Percentiles rank a stretch among this genome's conserved stretches.
phyloP scores from a whole-genome alignment of 2,329 filamentous ascomycete species.

The Fusarium compactum region DNA sequence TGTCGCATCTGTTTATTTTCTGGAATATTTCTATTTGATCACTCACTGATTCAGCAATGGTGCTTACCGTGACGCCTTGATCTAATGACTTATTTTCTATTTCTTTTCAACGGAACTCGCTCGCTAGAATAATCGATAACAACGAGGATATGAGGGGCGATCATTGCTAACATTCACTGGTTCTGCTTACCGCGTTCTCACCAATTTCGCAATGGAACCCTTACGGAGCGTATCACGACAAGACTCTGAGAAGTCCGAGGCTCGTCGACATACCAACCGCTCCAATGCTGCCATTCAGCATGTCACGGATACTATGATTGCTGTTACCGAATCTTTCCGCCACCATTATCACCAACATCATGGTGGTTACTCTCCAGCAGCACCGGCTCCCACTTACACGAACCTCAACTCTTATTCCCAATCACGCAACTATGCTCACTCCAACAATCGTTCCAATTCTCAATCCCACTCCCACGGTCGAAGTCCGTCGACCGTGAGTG shows the following conservation, averaged over 20 bases:
- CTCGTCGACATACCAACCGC: slow-evolving; percentile 30
- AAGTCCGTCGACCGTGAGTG: slow-evolving; percentile 40
- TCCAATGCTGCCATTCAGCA: slow-evolving; percentile 36
- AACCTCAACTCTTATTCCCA: slow-evolving; percentile 15
- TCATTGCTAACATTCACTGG: slow-evolving; percentile 17
- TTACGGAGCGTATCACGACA: slow-evolving; percentile 28
- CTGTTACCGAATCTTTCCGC: slow-evolving; percentile 45
- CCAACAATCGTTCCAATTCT: slow-evolving; percentile 8
- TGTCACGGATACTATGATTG: slow-evolving; percentile 44
- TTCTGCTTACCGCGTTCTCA: slow-evolving; percentile 27
- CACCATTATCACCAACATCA: slow-evolving; percentile 41
- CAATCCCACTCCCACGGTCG: slow-evolving; percentile 23
- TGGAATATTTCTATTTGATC: neutral
- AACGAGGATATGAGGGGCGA: slow-evolving; percentile 24
- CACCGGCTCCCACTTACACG: slow-evolving; percentile 41
- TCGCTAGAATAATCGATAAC: neutral
- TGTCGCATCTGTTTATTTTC: slow-evolving; percentile 2
- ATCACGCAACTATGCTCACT: neutral
- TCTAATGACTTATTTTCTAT: neutral
- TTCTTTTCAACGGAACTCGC: neutral
- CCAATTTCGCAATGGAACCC: slow-evolving; percentile 40
- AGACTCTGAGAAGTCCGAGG: slow-evolving; percentile 43
- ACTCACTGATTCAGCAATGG: slow-evolving; percentile 26
- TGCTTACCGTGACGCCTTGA: slow-evolving; percentile 2
- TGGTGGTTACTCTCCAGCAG: slow-evolving; percentile 28